Conservation (phyloP, 805 yeast species). For the Hanseniaspora hatyaiensis region DNA sequence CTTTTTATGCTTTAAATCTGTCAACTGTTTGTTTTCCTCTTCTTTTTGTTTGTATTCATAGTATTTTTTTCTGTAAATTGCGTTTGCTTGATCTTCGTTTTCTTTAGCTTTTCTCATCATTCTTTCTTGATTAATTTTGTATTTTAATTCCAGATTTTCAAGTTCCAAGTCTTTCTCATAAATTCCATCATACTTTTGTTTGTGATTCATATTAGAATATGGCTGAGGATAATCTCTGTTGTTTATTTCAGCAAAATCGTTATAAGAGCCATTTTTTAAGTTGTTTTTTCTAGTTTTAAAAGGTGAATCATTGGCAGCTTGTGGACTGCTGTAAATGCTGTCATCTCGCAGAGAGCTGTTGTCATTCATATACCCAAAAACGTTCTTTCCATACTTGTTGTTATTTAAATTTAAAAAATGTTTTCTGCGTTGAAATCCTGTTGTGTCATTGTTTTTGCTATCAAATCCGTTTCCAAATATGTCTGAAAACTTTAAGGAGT, state of each 20-base stretch:
- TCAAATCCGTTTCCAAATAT: slow-evolving; percentile 13
- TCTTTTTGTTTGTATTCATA: background rate
- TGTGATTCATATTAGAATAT: background rate
- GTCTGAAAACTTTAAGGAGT: background rate
- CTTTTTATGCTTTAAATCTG: background rate
- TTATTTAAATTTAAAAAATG: background rate
- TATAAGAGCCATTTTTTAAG: background rate
- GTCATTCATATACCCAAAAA: background rate
- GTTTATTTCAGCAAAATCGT: background rate
- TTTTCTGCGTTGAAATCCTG: background rate
- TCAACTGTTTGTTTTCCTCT: background rate
- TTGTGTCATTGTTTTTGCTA: background rate
- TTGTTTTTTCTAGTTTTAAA: too few relatives aligned
- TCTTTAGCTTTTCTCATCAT: background rate
- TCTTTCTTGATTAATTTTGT: slow-evolving; percentile 4
- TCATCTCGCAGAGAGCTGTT: slow-evolving; percentile 3
- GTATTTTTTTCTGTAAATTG: background rate
- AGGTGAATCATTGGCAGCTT: background rate
- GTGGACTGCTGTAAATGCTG: slow-evolving; percentile 6
- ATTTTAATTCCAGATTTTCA: slow-evolving; percentile 3
- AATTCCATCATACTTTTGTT: background rate
- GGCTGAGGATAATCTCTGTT: background rate
- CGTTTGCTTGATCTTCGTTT: background rate
- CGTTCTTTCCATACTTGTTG: background rate
- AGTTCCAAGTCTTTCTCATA: slow-evolving; percentile 5